Base-by-base conservation (phyloP, 2,329 filamentous ascomycete genomes). In the Torrubiella hemipterigena region DNA sequence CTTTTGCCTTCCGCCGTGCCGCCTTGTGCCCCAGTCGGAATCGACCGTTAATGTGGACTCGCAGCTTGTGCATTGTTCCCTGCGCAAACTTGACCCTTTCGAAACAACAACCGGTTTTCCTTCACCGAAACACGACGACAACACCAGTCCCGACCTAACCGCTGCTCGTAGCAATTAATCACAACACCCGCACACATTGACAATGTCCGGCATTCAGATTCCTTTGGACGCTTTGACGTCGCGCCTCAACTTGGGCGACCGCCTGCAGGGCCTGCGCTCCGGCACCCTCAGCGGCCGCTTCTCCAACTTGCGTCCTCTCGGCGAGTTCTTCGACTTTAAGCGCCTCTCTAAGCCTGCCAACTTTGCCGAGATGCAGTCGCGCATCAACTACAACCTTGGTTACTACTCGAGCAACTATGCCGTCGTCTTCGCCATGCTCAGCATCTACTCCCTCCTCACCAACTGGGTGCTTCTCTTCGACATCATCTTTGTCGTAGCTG, bases 361-460 rank as follows among this genome's bases (percentile, higher is more conserved):
- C 65, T 95, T 96, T 49, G 66, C 65, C 43, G 87, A 95, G 58
- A 76, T 85, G 42, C 89, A 96, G 61, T 86, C 80, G 46, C 77
- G 89, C 43, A 78, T 94, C 63, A 93, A 93, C 69, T 95, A 95
- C 77, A 98, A 98, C 61, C 65, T 98, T 43, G 77, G 81, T 56
- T 81, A 96, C 67, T 98, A 93, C 69, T 93, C 86, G 40, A 95
- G 85, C 79, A 98, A 98, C 68, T 98, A 98, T 72, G 81, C 82
- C 45, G 80, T 82, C 41, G 74, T 96, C 47, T 94, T 96, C 55
- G 68, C 82, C 48, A 93, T 98, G 79, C 79, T 98, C 51, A 84
- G 81, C 67, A 80, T 98, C 62, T 98, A 98, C 69, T 83, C 83
- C 50, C 64, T 98, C 49, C 70, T 98, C 50, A 91, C 84, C 47